Conservation (phyloP, 2,329 filamentous ascomycete genomes). For the Aschersonia sp. region DNA sequence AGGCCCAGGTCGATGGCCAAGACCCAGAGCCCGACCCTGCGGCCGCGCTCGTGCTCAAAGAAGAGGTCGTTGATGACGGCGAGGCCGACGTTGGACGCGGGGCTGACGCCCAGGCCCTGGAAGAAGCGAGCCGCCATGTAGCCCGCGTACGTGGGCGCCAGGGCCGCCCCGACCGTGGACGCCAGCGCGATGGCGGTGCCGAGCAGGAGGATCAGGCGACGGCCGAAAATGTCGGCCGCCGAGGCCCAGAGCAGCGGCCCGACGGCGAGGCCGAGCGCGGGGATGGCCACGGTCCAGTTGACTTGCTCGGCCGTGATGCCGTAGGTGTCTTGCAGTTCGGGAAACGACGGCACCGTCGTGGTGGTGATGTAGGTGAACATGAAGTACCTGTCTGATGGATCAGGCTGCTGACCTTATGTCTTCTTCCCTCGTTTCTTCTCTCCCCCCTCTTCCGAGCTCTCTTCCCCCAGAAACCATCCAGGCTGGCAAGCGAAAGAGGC, state of each 20-base stretch:
- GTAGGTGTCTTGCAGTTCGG: slow-evolving; percentile 30
- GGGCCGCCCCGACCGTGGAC: slow-evolving; percentile 17
- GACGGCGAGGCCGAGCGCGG: slow-evolving; percentile 31
- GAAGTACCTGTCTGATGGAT: slow-evolving; percentile 27
- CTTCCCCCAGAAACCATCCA: too few relatives aligned
- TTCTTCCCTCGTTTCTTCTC: too few relatives aligned
- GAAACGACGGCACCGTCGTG: slow-evolving; percentile 38
- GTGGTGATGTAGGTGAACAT: slow-evolving; percentile 45
- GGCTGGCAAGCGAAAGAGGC: too few relatives aligned
- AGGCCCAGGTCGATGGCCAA: slow-evolving; percentile 38
- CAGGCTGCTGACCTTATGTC: too few relatives aligned
- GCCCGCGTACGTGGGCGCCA: slow-evolving; percentile 22
- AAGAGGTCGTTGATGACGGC: slow-evolving; percentile 40
- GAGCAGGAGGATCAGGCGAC: background rate
- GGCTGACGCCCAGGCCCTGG: slow-evolving; percentile 39
- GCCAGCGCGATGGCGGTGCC: slow-evolving; percentile 19
- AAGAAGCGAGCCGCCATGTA: slow-evolving; percentile 46
- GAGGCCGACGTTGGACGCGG: slow-evolving; percentile 38
- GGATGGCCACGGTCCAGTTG: slow-evolving; percentile 40
- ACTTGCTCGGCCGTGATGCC: slow-evolving; percentile 27
- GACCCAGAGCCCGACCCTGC: slow-evolving; percentile 41
- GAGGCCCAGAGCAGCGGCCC: slow-evolving; percentile 36
- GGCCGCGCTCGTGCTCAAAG: slow-evolving; percentile 32
- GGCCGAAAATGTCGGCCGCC: slow-evolving; percentile 33
- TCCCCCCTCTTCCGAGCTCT: background rate